Percentiles rank a stretch among this genome's conserved stretches.
These are phyloP conservation scores for Talaromyces sp. DNA, from an alignment of 2,329 filamentous ascomycete genomes.

Conservation along the genomic window DNA sequence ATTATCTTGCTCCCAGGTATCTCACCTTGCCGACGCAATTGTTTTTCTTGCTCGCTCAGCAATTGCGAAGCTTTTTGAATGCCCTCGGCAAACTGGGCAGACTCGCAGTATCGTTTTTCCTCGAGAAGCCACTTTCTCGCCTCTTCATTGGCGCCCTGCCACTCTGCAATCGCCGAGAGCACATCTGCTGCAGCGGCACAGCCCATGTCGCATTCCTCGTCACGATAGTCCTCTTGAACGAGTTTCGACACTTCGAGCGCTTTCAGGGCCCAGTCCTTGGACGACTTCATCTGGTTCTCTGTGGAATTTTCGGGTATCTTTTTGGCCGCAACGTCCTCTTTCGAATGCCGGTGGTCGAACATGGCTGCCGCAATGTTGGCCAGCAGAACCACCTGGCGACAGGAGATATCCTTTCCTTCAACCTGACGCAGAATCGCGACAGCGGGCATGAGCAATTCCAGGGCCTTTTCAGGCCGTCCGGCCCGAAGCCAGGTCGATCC, in stretches of 20 bases:
- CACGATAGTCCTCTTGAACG: conserved; percentile 50
- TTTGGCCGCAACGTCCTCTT: conserved; percentile 21
- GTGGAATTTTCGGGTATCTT: conserved; percentile 67
- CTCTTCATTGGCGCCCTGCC: conserved; percentile 60
- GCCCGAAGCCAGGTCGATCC: conserved; percentile 70
- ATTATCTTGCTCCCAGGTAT: neutral
- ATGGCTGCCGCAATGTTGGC: conserved; percentile 55
- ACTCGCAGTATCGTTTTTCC: conserved; percentile 55
- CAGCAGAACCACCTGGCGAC: conserved; percentile 69
- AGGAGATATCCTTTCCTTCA: conserved; percentile 47
- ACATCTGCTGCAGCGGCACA: conserved; percentile 74
- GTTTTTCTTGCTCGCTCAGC: neutral
- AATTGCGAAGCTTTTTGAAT: conserved; percentile 20
- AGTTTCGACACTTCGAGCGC: conserved; percentile 9
- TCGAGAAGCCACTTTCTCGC: conserved; percentile 66
- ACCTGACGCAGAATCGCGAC: conserved; percentile 58
- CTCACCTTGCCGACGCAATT: neutral
- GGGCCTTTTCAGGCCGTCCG: conserved; percentile 72
- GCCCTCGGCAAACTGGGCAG: conserved; percentile 36
- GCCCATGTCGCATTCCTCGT: conserved; percentile 74
- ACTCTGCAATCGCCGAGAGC: conserved; percentile 74
- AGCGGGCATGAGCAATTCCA: conserved; percentile 82
- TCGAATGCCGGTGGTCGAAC: conserved; percentile 22
- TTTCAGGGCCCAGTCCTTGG: conserved; percentile 12
- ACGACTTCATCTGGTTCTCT: conserved; percentile 8